These are phyloP conservation scores for Austroboletus novae-zelandiae DNA, from an alignment of 1,284 basidiomycete genomes.

Conservation along the genomic window DNA sequence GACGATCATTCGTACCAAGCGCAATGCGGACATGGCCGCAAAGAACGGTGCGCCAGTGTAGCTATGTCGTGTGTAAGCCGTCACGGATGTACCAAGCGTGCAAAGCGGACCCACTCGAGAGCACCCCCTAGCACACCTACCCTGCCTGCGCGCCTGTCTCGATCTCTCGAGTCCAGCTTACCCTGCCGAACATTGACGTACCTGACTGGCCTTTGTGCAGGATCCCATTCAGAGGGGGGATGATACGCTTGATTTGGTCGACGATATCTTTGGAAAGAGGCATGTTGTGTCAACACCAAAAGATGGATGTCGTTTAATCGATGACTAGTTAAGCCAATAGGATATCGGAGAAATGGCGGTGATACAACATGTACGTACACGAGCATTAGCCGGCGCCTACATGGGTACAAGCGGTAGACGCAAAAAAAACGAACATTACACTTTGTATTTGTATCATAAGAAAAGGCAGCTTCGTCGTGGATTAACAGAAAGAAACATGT, in stretches of 20 bases:
- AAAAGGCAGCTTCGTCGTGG: slow-evolving; percentile 1
- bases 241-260: slow-evolving; percentile 72
- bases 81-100: neutral
- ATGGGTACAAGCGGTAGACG: slow-evolving; percentile 1
- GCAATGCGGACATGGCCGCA: slow-evolving; percentile 82
- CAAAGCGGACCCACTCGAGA: slow-evolving; percentile 61
- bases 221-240: slow-evolving; percentile 81
- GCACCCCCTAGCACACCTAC: slow-evolving; percentile 94
- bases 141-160: slow-evolving; percentile 50
- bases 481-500: slow-evolving; percentile 2
- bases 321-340: no score
- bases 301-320: no score
- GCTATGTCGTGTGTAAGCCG: slow-evolving; percentile 34
- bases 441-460: slow-evolving; percentile 21
- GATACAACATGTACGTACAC: slow-evolving; percentile 12
- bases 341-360: no score
- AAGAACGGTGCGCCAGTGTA: slow-evolving; percentile 98
- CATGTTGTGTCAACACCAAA: slow-evolving; percentile 37
- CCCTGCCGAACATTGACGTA: slow-evolving; percentile 27
- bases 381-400: slow-evolving; percentile 16
- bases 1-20: slow-evolving; percentile 54
- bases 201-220: slow-evolving; percentile 97
- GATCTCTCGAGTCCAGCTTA: neutral
- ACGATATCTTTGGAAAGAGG: slow-evolving; percentile 56
- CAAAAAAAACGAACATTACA: slow-evolving; percentile 16